A percentile compares a stretch with the other conserved stretches of the same genome.
Conservation (phyloP, 345 rosid genomes). For the Bretschneidera sinensis region DNA sequence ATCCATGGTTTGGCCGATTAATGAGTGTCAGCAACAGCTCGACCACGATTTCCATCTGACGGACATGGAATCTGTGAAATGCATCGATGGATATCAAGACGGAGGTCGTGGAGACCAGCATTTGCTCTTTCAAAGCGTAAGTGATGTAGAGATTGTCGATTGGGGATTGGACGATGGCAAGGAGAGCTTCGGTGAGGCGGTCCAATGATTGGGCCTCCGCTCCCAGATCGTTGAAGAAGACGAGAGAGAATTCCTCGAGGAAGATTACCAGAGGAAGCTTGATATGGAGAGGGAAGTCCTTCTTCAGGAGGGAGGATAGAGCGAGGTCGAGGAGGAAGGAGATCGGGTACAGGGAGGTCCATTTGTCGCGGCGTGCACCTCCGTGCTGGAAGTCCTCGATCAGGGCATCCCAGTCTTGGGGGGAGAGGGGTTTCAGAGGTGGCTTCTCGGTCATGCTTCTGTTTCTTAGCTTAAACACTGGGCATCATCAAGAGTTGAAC, state of each 20-base stretch:
- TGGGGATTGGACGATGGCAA: constrained; percentile 65
- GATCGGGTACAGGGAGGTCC: constrained; percentile 38
- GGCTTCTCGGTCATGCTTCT: constrained; percentile 38
- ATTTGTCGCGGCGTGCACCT: constrained; percentile 48
- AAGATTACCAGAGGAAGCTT: constrained; percentile 69
- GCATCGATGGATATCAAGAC: constrained; percentile 58
- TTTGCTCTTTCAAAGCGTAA: constrained; percentile 68
- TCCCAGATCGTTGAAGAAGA: constrained; percentile 21
- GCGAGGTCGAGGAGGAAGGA: constrained; percentile 51
- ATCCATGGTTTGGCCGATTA: constrained; percentile 85
- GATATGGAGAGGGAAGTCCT: constrained; percentile 54
- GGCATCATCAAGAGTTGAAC: too few relatives aligned
- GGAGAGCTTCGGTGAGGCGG: constrained; percentile 65
- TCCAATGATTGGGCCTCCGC: constrained; percentile 24
- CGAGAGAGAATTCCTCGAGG: constrained; percentile 66
- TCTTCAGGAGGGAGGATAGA: constrained; percentile 53
- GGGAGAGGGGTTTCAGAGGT: constrained; percentile 40
- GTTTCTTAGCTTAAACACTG: too few relatives aligned
- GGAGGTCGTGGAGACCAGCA: constrained; percentile 73
- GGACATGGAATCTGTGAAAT: constrained; percentile 23
- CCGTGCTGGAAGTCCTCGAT: constrained; percentile 75
- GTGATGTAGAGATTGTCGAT: constrained; percentile 43
- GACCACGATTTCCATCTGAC: constrained; percentile 45
- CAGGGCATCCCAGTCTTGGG: constrained; percentile 80
- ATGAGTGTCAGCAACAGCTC: constrained; percentile 66